Percentiles rank a stretch among this genome's conserved stretches.
Evolutionary conservation across 768 basidiomycete genomes (phyloP).

Genomic region (Boletus eberwhitei): DNA sequence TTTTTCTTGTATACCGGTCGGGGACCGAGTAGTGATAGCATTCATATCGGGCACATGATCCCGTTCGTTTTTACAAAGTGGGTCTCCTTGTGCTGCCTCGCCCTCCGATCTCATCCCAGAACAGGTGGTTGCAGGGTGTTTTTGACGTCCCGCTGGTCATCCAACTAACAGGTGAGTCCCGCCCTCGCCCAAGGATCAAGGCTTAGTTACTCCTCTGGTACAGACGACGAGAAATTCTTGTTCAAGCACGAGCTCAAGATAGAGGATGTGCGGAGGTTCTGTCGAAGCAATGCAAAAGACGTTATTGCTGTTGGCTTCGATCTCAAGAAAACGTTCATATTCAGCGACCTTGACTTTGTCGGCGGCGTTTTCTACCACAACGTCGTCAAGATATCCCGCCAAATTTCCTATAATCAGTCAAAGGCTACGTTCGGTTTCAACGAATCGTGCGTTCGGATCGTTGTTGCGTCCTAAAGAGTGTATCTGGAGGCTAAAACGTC

Average conservation of each 20-base stretch:
- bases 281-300: slow-evolving; percentile 85
- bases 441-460: slow-evolving; percentile 69
- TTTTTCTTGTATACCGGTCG: slow-evolving; percentile 98
- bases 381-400: slow-evolving; percentile 86
- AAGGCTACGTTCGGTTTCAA: slow-evolving; percentile 96
- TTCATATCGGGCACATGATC: slow-evolving; percentile 97
- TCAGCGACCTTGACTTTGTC: slow-evolving; percentile 86
- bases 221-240: slow-evolving; percentile 98
- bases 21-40: slow-evolving; percentile 93
- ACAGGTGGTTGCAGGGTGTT: slow-evolving; percentile 94
- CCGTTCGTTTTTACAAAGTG: slow-evolving; percentile 98
- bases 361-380: slow-evolving; percentile 95
- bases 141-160: slow-evolving; percentile 93
- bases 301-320: slow-evolving; percentile 97
- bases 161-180: slow-evolving; percentile 79
- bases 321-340: slow-evolving; percentile 92
- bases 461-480: too few relatives aligned
- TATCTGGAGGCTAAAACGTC: background rate
- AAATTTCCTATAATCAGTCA: slow-evolving; percentile 90
- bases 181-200: background rate
- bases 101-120: background rate
- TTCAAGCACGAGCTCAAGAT: slow-evolving; percentile 94
- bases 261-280: slow-evolving; percentile 81
- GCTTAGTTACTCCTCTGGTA: background rate
- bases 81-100: slow-evolving; percentile 23